Evolutionary conservation across 2,329 filamentous ascomycete species (phyloP), one percentile per base, ranked within the genome.

Genomic region (Venturia carpophila): DNA sequence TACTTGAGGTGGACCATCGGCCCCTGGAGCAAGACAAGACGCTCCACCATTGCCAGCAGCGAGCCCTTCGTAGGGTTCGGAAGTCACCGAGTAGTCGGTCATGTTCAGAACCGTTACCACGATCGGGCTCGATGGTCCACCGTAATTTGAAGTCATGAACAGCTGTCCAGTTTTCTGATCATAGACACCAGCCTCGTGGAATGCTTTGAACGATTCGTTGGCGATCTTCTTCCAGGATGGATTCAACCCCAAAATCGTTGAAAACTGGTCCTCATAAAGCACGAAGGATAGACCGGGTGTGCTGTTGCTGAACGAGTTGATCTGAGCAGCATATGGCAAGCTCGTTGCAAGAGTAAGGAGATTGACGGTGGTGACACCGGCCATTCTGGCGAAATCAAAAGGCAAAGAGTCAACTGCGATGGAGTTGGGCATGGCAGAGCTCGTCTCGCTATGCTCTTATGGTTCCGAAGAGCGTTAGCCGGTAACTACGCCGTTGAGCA

Each of bases 91-190:
- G 66, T 74, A 75, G 68, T 70, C 58, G 3, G 58, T 24, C 45
- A 66, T 37, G 61, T 62, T 62, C 30, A 61, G 30, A 1, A 73
- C 67, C 21, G 68, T 69, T 67, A 73, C 72, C 9, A 67, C 42
- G 63, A 68, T 71, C 1, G 73, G n/a, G 64, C 60, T 72, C 49
- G 69, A 13, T 34, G 60, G 66, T 65, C 64, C n/a, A 64, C 52
- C 42, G 19, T 67, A 75, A 67, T 79, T 79, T 66, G 73, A 75
- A 2, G 77, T 78, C 21, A 79, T 73, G 68, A 78, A 79, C 7
- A 79, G 65, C 27, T 73, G 74, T 67, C 78, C 75, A 60, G 72
- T 68, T 13, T 68, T 65, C 7, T 72, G 71, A 42, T 72, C 58
- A 67, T 73, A 75, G n/a, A 74, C 72, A 42, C 70, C 72, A 30